phyloP scores from a whole-genome alignment of 1,139 yeast species.

The Yamadazyma sp. region DNA sequence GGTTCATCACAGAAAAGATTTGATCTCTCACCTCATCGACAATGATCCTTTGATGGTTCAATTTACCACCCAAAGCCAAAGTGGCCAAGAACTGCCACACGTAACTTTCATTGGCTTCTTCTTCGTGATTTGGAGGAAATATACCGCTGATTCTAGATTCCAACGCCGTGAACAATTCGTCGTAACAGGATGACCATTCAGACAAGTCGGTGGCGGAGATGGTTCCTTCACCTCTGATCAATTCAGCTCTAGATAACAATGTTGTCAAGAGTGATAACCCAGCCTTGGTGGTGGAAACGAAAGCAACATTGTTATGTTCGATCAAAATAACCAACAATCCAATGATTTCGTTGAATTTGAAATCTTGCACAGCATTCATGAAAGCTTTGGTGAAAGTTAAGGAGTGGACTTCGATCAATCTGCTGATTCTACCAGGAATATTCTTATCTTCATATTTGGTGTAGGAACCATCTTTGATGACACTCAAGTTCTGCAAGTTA shows the following conservation, averaged over 20 bases:
- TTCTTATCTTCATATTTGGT: constrained; percentile 56
- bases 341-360: constrained; percentile 77
- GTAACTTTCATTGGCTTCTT: constrained; percentile 57
- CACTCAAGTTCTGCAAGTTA: constrained; percentile 77
- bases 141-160: constrained; percentile 77
- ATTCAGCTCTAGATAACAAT: constrained; percentile 86
- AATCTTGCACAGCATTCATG: constrained; percentile 82
- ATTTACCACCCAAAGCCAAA: constrained; percentile 86
- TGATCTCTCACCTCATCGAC: constrained; percentile 95
- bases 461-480: constrained; percentile 77
- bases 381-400: constrained; percentile 82
- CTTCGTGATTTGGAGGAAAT: constrained; percentile 69
- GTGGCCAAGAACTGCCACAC: constrained; percentile 98
- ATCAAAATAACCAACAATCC: constrained; percentile 76
- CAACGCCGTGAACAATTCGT: constrained; percentile 73
- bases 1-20: constrained; percentile 84
- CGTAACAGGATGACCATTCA: constrained; percentile 83
- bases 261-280: constrained; percentile 89
- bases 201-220: constrained; percentile 59
- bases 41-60: constrained; percentile 90
- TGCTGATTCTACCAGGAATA: constrained; percentile 56
- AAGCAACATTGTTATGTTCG: constrained; percentile 69
- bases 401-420: constrained; percentile 77
- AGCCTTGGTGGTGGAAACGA: constrained; percentile 77
- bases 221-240: constrained; percentile 79